Evolutionary conservation across 169 alveolate genomes (phyloP).

Genomic region (Plasmodium vivax): DNA sequence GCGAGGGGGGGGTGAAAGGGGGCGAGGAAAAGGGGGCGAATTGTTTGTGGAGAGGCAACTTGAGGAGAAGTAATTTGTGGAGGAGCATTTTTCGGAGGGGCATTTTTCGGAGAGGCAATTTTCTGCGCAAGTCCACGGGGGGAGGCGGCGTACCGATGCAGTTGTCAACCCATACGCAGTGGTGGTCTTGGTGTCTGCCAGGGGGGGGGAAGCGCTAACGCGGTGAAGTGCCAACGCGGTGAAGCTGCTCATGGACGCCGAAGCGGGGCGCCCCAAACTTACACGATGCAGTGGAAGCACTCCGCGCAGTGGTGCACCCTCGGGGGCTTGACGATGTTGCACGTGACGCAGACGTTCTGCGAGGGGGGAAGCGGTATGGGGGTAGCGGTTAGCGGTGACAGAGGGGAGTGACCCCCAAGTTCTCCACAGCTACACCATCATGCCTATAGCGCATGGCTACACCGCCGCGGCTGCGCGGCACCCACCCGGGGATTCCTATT

Average conservation of each 20-base stretch:
- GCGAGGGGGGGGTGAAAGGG: constrained; percentile 73
- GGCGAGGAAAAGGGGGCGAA: constrained; percentile 78
- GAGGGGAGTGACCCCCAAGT: neutral
- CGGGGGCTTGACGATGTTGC: constrained; percentile 84
- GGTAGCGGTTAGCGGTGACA: neutral
- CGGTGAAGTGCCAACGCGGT: neutral
- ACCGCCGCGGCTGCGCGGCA: neutral
- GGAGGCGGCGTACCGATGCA: constrained; percentile 89
- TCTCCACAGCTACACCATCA: neutral
- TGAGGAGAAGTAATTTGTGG: too few relatives aligned
- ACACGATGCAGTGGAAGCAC: constrained; percentile 87
- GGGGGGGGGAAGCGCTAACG: neutral
- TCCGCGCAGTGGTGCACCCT: constrained; percentile 89
- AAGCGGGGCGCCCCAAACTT: neutral
- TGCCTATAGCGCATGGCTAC: too few relatives aligned
- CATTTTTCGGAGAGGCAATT: neutral
- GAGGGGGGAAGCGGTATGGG: neutral
- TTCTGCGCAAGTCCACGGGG: constrained; percentile 33
- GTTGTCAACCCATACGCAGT: constrained; percentile 97
- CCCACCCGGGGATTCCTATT: constrained; percentile 59
- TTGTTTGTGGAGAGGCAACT: neutral
- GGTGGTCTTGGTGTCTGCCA: constrained; percentile 93
- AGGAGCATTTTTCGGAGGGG: too few relatives aligned
- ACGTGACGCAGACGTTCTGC: constrained; percentile 89
- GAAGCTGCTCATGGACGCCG: neutral